Percentiles rank a stretch among this genome's conserved stretches.
Evolutionary conservation across 2,329 filamentous ascomycete genomes (phyloP).

Genomic region (Juglanconis juglandina): DNA sequence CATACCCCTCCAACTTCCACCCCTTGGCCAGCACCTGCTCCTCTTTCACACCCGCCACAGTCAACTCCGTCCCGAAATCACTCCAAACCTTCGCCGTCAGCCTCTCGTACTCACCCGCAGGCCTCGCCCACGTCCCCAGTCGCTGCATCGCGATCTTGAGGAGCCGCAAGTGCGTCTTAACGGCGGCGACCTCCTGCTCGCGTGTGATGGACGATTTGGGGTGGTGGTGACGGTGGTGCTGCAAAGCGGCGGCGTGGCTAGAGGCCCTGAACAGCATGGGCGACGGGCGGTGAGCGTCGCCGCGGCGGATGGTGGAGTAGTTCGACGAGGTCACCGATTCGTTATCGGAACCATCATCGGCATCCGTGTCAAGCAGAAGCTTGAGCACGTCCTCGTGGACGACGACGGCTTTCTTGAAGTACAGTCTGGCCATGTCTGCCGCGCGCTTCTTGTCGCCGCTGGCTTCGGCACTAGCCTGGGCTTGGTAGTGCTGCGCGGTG

Average conservation of each 20-base stretch:
- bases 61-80: neutral
- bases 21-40: neutral
- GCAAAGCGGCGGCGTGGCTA: neutral
- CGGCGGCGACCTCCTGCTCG: neutral
- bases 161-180: neutral
- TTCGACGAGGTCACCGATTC: neutral
- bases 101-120: conserved; percentile 1
- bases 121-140: neutral
- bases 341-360: neutral
- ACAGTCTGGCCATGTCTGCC: neutral
- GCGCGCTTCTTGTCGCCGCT: neutral
- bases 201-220: neutral
- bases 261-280: neutral
- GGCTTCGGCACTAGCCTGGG: neutral
- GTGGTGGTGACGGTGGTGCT: neutral
- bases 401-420: conserved; percentile 1
- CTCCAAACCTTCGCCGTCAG: neutral
- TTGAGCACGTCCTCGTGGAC: conserved; percentile 5
- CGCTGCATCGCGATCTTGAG: conserved; percentile 2
- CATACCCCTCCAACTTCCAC: conserved; percentile 3
- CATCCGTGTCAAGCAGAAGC: neutral
- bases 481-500: neutral
- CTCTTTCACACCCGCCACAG: neutral
- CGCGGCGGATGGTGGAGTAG: neutral
- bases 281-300: neutral